Evolutionary conservation across 2,329 filamentous ascomycete genomes (phyloP), one percentile per base, ranked within the genome.

Genomic region (Fusarium domesticum): DNA sequence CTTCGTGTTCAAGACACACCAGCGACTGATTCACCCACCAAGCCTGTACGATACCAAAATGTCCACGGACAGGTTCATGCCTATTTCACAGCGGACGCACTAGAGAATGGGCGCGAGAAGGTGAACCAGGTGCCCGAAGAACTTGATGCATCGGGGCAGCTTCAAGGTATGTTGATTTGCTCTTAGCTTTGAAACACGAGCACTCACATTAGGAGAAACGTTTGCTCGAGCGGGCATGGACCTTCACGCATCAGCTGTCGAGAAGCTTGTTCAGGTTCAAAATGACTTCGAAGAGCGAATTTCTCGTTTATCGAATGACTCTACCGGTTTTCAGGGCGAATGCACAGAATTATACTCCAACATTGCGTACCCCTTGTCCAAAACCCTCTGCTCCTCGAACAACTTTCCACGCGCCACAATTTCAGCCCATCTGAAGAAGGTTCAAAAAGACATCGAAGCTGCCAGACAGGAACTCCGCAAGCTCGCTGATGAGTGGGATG

Each of bases 281-380:
- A 35, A 37, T 1, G 42, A 58, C 14, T 54, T 64, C 0, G 45
- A 57, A 8, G 28, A 52, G 6, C 49, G 48, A 17, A 61, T 62
- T 1, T 35, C 37, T 3, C 14, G 28, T 7, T 59, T 67, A 8
- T 41, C 52, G 1, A 28, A 43, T 1, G 42, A 58, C 4, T 57
- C 59, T 0, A 36, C 54, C 0, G 36, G 44, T 0, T 40, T 50
- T 2, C 35, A 61, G 3, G 35, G 50, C 2, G 42, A 52, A 11
- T 48, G 54, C 12, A 44, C 58, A 3, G 28, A 39, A 0, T 42
- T 69, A 2, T 68, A 68, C 35, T 44, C 48, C 19, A 66, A 66
- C 44, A 59, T 69, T 6, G 40, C 53, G 0, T 59, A 56, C n/a
- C 65, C 65, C 1, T 45, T 69, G 1, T 58, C 58, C 1, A 58